These are phyloP conservation scores for Kalanchoe fedtschenkoi DNA, from an alignment of 164 flowering plant genomes.

Conservation along the genomic window DNA sequence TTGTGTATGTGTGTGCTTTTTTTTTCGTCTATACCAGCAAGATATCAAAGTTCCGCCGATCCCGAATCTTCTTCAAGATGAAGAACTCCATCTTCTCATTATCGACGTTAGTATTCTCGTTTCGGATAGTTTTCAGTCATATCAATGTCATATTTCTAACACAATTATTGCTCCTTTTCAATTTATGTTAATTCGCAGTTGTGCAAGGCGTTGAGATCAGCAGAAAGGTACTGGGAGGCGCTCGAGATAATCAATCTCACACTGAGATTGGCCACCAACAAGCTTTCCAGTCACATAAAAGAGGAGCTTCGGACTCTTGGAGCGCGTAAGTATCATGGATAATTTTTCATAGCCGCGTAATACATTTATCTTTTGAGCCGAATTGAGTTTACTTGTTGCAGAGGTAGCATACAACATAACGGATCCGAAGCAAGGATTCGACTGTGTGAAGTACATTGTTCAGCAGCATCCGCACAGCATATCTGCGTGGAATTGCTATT, in stretches of 20 bases:
- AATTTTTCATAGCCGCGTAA: too few relatives aligned
- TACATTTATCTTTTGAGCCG: not conserved
- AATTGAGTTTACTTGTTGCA: constrained; percentile 13
- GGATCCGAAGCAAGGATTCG: constrained; percentile 57
- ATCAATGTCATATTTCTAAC: not conserved
- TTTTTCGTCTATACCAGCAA: constrained; percentile 18
- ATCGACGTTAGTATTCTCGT: constrained; percentile 19
- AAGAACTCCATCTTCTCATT: constrained; percentile 45
- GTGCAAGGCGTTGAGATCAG: constrained; percentile 56
- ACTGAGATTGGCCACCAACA: constrained; percentile 33
- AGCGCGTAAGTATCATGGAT: constrained; percentile 13
- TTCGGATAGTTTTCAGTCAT: not conserved
- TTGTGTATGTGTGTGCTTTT: not conserved
- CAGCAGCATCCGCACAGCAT: constrained; percentile 63
- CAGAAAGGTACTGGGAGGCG: constrained; percentile 62
- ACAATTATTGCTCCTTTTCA: not conserved
- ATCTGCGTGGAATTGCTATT: constrained; percentile 86
- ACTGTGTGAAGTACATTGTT: constrained; percentile 43
- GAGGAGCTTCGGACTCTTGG: constrained; percentile 69
- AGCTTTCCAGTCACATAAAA: constrained; percentile 40
- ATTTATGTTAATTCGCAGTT: constrained; percentile 25
- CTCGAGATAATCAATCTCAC: constrained; percentile 50
- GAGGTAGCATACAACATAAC: constrained; percentile 53
- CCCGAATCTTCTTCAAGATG: constrained; percentile 61
- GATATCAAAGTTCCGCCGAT: constrained; percentile 43